Evolutionary conservation across 129 eudicot species (phyloP).

Genomic region (Pulicaria dysenterica): DNA sequence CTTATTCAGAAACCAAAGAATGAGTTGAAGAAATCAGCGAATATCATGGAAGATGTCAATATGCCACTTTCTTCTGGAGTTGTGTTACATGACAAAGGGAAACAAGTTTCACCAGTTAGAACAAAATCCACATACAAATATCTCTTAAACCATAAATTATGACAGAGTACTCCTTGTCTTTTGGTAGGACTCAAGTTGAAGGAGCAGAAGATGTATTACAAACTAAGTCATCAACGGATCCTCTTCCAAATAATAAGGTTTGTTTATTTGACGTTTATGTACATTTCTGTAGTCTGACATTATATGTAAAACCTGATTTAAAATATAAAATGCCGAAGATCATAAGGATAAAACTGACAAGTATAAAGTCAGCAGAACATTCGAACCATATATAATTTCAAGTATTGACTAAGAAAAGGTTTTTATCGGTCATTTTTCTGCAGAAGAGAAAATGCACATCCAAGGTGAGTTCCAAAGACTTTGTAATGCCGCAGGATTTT

Average conservation of each 20-base stretch:
- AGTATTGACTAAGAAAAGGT: not conserved
- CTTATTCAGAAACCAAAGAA: constrained; percentile 19
- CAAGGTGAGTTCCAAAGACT: constrained; percentile 31
- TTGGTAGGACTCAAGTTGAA: constrained; percentile 38
- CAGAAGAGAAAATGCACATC: constrained; percentile 50
- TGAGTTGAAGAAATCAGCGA: not conserved
- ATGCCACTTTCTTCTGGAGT: too few species aligned
- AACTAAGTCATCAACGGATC: constrained; percentile 41
- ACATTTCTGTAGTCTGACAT: constrained; percentile 2
- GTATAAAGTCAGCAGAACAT: not conserved
- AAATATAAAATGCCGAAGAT: not conserved
- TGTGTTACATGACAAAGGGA: too few species aligned
- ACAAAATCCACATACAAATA: too few species aligned
- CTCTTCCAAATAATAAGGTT: constrained; percentile 53
- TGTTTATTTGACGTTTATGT: not conserved
- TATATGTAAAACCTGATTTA: not conserved
- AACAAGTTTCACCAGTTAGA: too few species aligned
- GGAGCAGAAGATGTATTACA: constrained; percentile 34
- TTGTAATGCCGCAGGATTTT: constrained; percentile 50
- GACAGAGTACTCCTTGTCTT: not conserved
- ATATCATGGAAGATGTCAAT: too few species aligned
- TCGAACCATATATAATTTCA: too few species aligned
- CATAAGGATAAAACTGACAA: constrained; percentile 1
- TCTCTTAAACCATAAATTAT: too few species aligned
- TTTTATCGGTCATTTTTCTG: constrained; percentile 24